Percentiles rank a stretch among this genome's conserved stretches.
phyloP scores from a whole-genome alignment of 140 eudicot species.

The Cichorium intybus region DNA sequence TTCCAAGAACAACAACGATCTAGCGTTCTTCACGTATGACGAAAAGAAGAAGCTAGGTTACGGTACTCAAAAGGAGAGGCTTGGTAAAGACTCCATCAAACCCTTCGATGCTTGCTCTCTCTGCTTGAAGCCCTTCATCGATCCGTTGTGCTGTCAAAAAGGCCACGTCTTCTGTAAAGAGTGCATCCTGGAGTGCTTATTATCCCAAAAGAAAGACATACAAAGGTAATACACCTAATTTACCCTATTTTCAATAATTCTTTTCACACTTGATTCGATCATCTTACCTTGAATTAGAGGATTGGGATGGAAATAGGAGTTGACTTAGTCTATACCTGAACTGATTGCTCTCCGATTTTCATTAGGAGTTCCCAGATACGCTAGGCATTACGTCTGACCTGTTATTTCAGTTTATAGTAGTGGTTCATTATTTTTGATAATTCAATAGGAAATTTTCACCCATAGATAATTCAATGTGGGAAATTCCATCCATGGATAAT shows the following conservation, averaged over 20 bases:
- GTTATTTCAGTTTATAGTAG: neutral
- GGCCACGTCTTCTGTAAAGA: constrained; percentile 96
- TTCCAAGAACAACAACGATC: constrained; percentile 95
- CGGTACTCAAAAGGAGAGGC: constrained; percentile 92
- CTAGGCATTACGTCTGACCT: neutral
- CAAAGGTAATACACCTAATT: constrained; percentile 50
- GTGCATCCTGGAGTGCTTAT: constrained; percentile 83
- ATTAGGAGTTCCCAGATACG: no score
- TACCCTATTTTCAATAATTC: neutral
- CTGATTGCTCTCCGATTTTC: neutral
- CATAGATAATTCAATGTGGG: no score
- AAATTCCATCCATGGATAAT: neutral
- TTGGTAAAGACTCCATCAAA: constrained; percentile 87
- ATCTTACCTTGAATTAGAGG: neutral
- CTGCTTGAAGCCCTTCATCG: constrained; percentile 85
- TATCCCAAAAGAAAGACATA: constrained; percentile 89
- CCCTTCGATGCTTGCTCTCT: constrained; percentile 88
- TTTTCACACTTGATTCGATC: neutral
- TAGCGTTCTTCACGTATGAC: constrained; percentile 94
- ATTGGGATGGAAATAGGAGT: neutral
- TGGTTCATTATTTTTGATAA: no score
- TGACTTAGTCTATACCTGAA: neutral
- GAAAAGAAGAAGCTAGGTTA: constrained; percentile 91
- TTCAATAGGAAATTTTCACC: no score
- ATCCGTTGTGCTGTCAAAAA: constrained; percentile 76